Conservation (phyloP, 306 rosid genomes). For the Cyamopsis tetragonoloba region DNA sequence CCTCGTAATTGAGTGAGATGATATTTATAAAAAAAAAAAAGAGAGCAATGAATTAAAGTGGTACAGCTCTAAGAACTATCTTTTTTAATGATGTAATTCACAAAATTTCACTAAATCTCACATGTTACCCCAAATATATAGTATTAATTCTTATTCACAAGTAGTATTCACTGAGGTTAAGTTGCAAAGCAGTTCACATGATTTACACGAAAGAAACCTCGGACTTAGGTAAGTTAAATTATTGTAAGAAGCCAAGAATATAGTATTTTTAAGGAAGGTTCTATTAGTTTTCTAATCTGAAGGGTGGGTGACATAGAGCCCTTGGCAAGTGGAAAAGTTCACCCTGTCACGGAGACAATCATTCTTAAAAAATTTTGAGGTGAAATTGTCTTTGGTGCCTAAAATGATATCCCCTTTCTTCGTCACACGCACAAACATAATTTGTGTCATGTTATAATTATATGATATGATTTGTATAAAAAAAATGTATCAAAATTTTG, state of each 20-base stretch:
- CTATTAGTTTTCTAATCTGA: not conserved
- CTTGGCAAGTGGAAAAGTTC: not conserved
- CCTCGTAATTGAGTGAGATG: no score
- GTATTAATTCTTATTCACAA: no score
- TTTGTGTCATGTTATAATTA: not conserved
- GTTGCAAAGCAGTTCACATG: not conserved
- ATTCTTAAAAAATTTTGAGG: not conserved
- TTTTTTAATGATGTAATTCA: no score
- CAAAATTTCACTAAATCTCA: no score
- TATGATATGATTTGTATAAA: not conserved
- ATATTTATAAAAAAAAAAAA: no score
- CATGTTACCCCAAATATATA: no score
- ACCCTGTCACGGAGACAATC: not conserved
- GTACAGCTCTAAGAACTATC: no score
- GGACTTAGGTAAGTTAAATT: not conserved
- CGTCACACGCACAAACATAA: not conserved
- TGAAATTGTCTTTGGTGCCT: slow-evolving; percentile 8
- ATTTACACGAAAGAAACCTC: not conserved
- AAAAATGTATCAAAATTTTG: no score
- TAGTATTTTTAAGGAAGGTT: not conserved
- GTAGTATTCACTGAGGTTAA: no score
- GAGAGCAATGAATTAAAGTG: no score
- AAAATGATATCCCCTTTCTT: not conserved
- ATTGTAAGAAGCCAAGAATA: not conserved
- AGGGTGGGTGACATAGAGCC: not conserved